Percentiles rank a stretch among this genome's conserved stretches.
phyloP scores from a whole-genome alignment of 2,329 filamentous ascomycete genomes.

The Penicillium concentricum region DNA sequence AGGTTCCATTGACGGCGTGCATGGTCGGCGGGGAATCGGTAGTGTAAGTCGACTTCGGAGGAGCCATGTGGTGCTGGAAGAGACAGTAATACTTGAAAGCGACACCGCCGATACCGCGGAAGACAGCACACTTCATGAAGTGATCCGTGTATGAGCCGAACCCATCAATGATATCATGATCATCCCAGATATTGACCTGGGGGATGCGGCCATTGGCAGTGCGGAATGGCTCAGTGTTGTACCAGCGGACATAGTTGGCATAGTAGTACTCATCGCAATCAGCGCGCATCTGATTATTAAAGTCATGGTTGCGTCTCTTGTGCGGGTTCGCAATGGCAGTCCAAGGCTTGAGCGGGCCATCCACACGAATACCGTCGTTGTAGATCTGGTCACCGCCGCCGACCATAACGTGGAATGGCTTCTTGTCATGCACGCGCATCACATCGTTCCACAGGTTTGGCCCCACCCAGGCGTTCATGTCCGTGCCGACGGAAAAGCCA shows the following conservation, averaged over 20 bases:
- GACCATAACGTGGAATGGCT: constrained; percentile 69
- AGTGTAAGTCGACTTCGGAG: constrained; percentile 81
- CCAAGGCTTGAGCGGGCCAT: constrained; percentile 72
- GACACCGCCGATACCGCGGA: constrained; percentile 63
- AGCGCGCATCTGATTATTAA: constrained; percentile 61
- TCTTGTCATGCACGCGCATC: constrained; percentile 57
- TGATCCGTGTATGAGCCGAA: constrained; percentile 66
- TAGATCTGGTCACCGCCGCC: constrained; percentile 88
- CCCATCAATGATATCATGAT: constrained; percentile 66
- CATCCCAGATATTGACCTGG: constrained; percentile 66
- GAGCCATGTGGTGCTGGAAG: constrained; percentile 75
- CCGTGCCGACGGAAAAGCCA: constrained; percentile 65
- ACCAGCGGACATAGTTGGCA: constrained; percentile 64
- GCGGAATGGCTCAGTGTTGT: constrained; percentile 64
- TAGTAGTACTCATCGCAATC: constrained; percentile 63
- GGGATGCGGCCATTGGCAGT: constrained; percentile 61
- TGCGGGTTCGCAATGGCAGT: constrained; percentile 60
- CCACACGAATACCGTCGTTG: constrained; percentile 76
- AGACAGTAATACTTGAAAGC: constrained; percentile 62
- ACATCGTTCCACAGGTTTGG: constrained; percentile 65
- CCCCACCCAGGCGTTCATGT: constrained; percentile 62
- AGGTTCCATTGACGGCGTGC: constrained; percentile 48
- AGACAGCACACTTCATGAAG: constrained; percentile 65
- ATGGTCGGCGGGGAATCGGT: constrained; percentile 65
- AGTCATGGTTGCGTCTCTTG: constrained; percentile 61